Evolutionary conservation across 805 yeast genomes (phyloP).

Genomic region (Pichia sporocuriosa): DNA sequence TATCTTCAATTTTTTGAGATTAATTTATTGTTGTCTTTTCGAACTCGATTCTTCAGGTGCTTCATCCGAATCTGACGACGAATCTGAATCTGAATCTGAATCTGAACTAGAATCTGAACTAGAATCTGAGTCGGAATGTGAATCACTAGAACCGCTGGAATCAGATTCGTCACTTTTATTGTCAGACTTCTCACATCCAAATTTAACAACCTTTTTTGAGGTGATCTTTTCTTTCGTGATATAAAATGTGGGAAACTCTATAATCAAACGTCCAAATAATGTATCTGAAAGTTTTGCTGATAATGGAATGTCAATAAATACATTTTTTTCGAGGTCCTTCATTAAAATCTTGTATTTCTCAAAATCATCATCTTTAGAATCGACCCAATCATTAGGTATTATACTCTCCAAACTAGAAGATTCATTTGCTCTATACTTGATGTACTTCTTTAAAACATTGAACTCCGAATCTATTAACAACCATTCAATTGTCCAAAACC

Average conservation of each 20-base stretch:
- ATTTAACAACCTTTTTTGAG: constrained; percentile 19
- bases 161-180: constrained; percentile 3
- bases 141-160: not conserved
- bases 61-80: constrained; percentile 11
- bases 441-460: constrained; percentile 13
- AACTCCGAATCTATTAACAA: constrained; percentile 30
- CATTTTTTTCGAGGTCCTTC: constrained; percentile 26
- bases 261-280: constrained; percentile 50
- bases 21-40: not conserved
- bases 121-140: constrained; percentile 2
- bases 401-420: constrained; percentile 29
- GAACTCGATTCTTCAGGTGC: constrained; percentile 25
- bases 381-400: constrained; percentile 30
- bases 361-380: constrained; percentile 1
- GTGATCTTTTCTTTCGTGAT: constrained; percentile 23
- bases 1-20: not conserved
- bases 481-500: constrained; percentile 82
- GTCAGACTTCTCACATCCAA: not conserved
- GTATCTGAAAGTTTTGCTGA: constrained; percentile 25
- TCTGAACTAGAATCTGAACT: constrained; percentile 11
- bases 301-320: not conserved
- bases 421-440: constrained; percentile 40
- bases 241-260: constrained; percentile 72
- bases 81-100: constrained; percentile 8
- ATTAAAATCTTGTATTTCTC: constrained; percentile 23